A percentile compares a stretch with the other conserved stretches of the same genome.
Conservation (phyloP, 805 yeast species). For the Myxozyma sirexii region DNA sequence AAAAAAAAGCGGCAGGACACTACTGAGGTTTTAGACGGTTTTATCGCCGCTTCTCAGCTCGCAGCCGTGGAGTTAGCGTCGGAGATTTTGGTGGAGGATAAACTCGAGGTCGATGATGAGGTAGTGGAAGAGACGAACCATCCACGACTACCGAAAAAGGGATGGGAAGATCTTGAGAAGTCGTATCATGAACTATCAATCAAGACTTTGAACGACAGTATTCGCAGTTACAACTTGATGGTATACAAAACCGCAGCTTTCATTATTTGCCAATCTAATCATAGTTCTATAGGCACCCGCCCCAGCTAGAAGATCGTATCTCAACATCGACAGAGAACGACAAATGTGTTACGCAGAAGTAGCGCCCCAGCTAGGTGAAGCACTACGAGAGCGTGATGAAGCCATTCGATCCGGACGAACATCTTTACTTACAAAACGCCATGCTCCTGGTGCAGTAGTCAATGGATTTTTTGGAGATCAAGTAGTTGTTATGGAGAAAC, state of each 20-base stretch:
- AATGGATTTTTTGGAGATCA: conserved; percentile 23
- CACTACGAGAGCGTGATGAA: conserved; percentile 27
- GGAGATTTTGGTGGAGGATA: not conserved
- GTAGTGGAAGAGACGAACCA: not conserved
- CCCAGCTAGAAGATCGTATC: conserved; percentile 30
- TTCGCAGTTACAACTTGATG: conserved; percentile 33
- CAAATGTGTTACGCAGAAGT: conserved; percentile 29
- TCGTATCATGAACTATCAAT: conserved; percentile 29
- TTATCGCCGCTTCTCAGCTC: not conserved
- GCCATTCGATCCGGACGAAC: conserved; percentile 14
- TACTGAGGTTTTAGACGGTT: conserved; percentile 5
- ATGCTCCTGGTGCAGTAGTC: conserved; percentile 4
- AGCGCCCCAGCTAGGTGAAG: conserved; percentile 21
- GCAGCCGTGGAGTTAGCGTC: not conserved
- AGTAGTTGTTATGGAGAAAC: conserved; percentile 30
- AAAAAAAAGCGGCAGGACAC: not conserved
- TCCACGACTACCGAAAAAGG: conserved; percentile 18
- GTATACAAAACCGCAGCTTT: too few species aligned
- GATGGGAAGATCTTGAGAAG: conserved; percentile 28
- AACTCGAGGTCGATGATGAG: not conserved
- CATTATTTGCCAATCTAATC: not conserved
- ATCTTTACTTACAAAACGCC: not conserved
- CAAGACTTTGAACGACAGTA: conserved; percentile 30
- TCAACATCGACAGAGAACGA: conserved; percentile 21
- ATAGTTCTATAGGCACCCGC: conserved; percentile 20